phyloP scores from a whole-genome alignment of 2,329 filamentous ascomycete species.

The Penicillium crustosum region DNA sequence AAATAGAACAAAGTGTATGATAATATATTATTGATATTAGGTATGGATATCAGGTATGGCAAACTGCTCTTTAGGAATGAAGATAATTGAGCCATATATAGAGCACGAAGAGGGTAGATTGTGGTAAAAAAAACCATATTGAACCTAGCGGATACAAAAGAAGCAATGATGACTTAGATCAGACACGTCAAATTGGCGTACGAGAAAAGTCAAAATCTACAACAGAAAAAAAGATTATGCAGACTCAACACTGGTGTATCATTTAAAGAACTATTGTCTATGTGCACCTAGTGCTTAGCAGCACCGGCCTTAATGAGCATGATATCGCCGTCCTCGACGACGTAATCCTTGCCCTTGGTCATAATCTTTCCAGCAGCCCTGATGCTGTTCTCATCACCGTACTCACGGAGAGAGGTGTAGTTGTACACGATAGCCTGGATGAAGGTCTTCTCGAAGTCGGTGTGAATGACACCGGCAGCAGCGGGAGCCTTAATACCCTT shows the following conservation, averaged over 20 bases:
- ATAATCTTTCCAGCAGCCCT: constrained; percentile 94
- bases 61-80: background rate
- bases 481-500: constrained; percentile 96
- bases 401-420: constrained; percentile 75
- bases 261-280: constrained; percentile 17
- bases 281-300: constrained; percentile 44
- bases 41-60: background rate
- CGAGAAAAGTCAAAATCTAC: background rate
- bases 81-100: background rate
- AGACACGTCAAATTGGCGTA: background rate
- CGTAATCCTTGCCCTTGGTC: constrained; percentile 98
- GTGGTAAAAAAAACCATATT: too few species aligned
- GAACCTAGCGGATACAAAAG: background rate
- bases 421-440: constrained; percentile 97
- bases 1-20: background rate
- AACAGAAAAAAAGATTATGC: too few species aligned
- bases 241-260: constrained; percentile 11
- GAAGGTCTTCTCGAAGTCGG: constrained; percentile 99
- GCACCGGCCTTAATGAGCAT: constrained; percentile 75
- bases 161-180: background rate
- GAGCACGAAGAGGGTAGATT: background rate
- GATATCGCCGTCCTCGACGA: constrained; percentile 57
- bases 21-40: background rate
- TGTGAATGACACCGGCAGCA: constrained; percentile 96
- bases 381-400: constrained; percentile 82